A percentile compares a stretch with the other conserved stretches of the same genome.
These are phyloP conservation scores for Ustilago curta DNA, from an alignment of 1,284 basidiomycete genomes.

Conservation along the genomic window DNA sequence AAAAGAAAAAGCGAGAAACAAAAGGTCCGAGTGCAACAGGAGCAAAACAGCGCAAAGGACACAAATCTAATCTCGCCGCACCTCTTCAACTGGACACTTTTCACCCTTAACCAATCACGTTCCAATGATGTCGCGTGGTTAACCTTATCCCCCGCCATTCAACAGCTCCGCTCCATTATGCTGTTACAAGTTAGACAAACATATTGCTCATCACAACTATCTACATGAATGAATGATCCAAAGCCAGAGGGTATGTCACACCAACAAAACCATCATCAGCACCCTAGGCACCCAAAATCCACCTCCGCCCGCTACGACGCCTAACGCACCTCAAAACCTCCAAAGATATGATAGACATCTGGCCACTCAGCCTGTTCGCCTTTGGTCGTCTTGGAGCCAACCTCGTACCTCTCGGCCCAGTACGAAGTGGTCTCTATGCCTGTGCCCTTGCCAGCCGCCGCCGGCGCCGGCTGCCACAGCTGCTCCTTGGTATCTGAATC, in stretches of 20 bases:
- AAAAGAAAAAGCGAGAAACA: too few species aligned
- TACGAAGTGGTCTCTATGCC: slow-evolving; percentile 49
- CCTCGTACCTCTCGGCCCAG: slow-evolving; percentile 55
- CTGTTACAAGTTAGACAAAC: too few species aligned
- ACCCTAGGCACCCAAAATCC: not conserved
- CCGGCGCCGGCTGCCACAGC: slow-evolving; percentile 56
- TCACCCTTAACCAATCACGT: not conserved
- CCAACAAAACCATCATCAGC: not conserved
- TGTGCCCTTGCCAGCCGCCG: slow-evolving; percentile 4
- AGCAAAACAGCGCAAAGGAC: not conserved
- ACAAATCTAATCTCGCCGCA: slow-evolving; percentile 10
- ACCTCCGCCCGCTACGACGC: not conserved
- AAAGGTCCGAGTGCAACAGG: not conserved
- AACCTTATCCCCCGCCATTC: slow-evolving; percentile 3
- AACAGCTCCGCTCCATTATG: not conserved
- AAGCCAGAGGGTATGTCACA: slow-evolving; percentile 6
- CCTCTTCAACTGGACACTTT: not conserved
- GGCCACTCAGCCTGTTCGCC: slow-evolving; percentile 50
- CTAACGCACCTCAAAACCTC: slow-evolving; percentile 58
- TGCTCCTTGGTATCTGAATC: slow-evolving; percentile 62
- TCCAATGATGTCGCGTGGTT: slow-evolving; percentile 29
- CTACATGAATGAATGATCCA: not conserved
- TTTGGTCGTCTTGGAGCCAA: slow-evolving; percentile 36
- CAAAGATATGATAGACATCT: slow-evolving; percentile 58
- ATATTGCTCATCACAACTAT: not conserved